Evolutionary conservation across 2,329 filamentous ascomycete genomes (phyloP), one percentile per base, ranked within the genome.

Genomic region (Aspergillus sp.): DNA sequence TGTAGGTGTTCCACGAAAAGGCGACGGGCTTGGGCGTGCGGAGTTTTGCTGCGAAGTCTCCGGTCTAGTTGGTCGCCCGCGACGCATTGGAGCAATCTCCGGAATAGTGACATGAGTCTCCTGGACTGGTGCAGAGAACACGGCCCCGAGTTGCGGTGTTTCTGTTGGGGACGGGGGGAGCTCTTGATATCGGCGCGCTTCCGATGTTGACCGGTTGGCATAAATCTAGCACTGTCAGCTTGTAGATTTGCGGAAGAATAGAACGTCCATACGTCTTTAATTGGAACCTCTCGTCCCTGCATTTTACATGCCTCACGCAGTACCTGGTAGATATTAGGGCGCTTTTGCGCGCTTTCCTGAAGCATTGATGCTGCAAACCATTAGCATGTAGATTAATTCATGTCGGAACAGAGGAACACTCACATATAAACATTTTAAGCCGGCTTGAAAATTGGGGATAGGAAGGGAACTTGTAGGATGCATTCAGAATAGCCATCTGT

Each of bases 401-500:
- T 48, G 7, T 36, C 7, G 24, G 22, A 20, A 3, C 18, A 24
- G 15, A 13, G 2, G 24, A 20, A 17, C 12, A 43, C 82, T 72
- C 79, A 96, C 91, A 89, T 71, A 98, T 98, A 41, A 99, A 80
- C 68, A 88, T 87, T 80, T 97, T 97, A 55, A 97, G 77, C 55
- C 89, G 86, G 65, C 96, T 90, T 0, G 95, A 97, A 72, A 99
- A 99, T 17, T 85, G 80, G 26, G 95, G 95, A 69, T 97, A 91
- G 58, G 83, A 85, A 5, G 93, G 95, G 68, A 91, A 99, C 69
- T 90, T 93, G 82, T 91, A 98, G 74, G 87, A 96, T 50, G 95
- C 95, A 71, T 98, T 98, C 60, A 99, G 79, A 62, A 99, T 99
- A 12, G 95, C 95, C 80, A 98, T 90, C 78, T 97, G 93, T 24